Evolutionary conservation across 2,329 filamentous ascomycete genomes (phyloP).

Genomic region (Beauveria asiatica): DNA sequence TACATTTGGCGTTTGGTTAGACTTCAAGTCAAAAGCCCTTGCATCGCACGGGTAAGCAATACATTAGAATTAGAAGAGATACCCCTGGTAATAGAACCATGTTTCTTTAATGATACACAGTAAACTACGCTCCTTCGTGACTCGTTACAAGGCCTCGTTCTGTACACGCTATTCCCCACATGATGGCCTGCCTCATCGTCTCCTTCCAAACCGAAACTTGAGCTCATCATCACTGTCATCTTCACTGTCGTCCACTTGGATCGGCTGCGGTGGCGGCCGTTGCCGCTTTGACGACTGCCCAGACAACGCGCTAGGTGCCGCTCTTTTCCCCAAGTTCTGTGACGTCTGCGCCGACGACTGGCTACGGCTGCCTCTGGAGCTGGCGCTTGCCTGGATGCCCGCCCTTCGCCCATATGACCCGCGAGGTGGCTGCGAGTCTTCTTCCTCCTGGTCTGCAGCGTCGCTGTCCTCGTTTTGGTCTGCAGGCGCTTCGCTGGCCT

Average conservation of each 20-base stretch:
- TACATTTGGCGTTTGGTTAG: not conserved
- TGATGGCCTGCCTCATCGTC: constrained; percentile 26
- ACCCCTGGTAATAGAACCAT: not conserved
- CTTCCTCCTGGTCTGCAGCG: constrained; percentile 15
- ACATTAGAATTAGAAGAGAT: constrained; percentile 2
- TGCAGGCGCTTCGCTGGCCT: not conserved
- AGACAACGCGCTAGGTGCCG: constrained; percentile 21
- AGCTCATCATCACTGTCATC: constrained; percentile 48
- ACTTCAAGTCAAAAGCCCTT: not conserved
- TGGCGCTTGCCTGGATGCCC: not conserved
- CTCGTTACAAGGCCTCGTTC: not conserved
- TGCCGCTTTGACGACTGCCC: constrained; percentile 21
- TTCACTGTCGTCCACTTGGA: constrained; percentile 30
- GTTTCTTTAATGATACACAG: not conserved
- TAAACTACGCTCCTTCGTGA: not conserved
- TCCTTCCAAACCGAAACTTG: constrained; percentile 47
- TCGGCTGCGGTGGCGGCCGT: constrained; percentile 22
- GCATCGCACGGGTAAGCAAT: not conserved
- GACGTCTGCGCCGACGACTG: constrained; percentile 14
- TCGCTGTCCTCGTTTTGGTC: constrained; percentile 15
- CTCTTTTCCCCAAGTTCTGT: constrained; percentile 25
- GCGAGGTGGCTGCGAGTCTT: constrained; percentile 10
- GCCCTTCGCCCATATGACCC: not conserved
- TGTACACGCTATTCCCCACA: not conserved
- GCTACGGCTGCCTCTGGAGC: constrained; percentile 5